These are phyloP conservation scores for Cymbopogon citratus DNA, from an alignment of 176 grass and related monocot genomes.

Conservation along the genomic window DNA sequence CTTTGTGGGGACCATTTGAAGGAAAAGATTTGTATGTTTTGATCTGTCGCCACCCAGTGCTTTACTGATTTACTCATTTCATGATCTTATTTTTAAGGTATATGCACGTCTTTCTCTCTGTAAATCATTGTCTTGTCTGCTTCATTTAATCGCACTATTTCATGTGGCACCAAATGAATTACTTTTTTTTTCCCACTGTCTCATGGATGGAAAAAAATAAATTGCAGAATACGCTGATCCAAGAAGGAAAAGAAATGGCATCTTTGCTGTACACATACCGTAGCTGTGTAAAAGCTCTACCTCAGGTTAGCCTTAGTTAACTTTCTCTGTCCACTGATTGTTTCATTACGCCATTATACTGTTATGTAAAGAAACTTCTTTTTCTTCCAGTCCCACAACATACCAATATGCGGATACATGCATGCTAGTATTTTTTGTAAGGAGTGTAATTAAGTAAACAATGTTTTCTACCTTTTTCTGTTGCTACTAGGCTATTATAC, in stretches of 20 bases:
- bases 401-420: not conserved
- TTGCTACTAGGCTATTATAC: not conserved
- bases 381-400: not conserved
- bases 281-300: conserved; percentile 98
- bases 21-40: not conserved
- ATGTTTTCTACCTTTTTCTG: not conserved
- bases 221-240: conserved; percentile 75
- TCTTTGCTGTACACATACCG: conserved; percentile 97
- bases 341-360: conserved; percentile 3
- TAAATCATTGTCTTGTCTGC: not conserved
- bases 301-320: conserved; percentile 70
- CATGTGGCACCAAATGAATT: not conserved
- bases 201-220: conserved; percentile 32
- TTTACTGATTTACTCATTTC: conserved; percentile 11
- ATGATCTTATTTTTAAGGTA: not conserved
- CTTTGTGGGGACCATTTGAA: not conserved
- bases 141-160: conserved; percentile 20
- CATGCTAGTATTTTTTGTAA: not conserved
- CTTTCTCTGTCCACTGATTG: conserved; percentile 23
- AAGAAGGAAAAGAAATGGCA: conserved; percentile 99
- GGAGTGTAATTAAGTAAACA: not conserved
- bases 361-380: conserved; percentile 5
- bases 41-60: not conserved
- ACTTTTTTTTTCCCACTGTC: not conserved
- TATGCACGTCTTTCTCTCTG: not conserved